Conservation (phyloP, 176 grass and related monocot genomes). For the Rhynchospora pubera region DNA sequence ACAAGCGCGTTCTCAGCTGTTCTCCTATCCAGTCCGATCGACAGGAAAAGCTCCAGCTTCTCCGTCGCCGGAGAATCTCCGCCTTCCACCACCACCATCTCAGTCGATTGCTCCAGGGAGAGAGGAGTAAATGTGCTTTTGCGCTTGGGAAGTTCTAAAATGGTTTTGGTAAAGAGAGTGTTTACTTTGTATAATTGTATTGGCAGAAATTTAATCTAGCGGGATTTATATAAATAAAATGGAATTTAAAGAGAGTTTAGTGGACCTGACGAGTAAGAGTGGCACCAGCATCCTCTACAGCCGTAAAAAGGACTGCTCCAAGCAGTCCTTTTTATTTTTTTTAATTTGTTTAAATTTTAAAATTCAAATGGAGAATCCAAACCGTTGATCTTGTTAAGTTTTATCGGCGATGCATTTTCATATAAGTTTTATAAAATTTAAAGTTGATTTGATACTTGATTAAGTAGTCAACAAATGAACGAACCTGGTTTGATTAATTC, state of each 20-base stretch:
- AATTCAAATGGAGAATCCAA: too few species aligned
- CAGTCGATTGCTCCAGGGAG: not conserved
- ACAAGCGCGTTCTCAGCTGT: conserved; percentile 79
- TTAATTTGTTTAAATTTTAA: too few species aligned
- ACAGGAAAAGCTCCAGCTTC: conserved; percentile 50
- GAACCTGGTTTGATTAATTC: too few species aligned
- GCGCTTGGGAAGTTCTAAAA: not conserved
- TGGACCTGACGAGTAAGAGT: not conserved
- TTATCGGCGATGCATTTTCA: too few species aligned
- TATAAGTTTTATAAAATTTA: too few species aligned
- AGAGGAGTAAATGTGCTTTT: not conserved
- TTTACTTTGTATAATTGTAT: not conserved
- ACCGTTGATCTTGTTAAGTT: too few species aligned
- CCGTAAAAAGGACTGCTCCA: too few species aligned
- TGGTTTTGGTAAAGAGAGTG: not conserved
- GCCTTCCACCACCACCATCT: conserved; percentile 9
- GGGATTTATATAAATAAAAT: not conserved
- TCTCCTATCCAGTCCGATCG: conserved; percentile 71
- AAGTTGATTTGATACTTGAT: too few species aligned
- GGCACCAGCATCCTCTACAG: too few species aligned
- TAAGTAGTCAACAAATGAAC: too few species aligned
- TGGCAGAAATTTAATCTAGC: not conserved
- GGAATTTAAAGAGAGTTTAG: not conserved
- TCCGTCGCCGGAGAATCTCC: conserved; percentile 9
- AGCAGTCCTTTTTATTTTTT: too few species aligned